Evolutionary conservation across 75 land plant genomes (phyloP), one percentile per base, ranked within the genome.

Genomic region (Selaginella moellendorffii): DNA sequence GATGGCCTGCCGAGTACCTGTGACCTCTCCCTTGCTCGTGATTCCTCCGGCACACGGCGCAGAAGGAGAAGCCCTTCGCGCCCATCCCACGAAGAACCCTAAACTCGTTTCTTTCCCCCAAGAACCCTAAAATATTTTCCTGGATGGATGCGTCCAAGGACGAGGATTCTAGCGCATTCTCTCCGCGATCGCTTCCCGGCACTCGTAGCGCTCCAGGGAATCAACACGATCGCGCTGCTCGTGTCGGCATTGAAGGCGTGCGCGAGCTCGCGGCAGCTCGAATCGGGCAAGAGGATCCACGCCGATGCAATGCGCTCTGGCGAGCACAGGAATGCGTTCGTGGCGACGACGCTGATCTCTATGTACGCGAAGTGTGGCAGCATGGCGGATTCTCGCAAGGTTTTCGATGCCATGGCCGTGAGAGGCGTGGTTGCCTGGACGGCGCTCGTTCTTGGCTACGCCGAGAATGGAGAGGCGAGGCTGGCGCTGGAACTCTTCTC

Each of bases 21-120:
- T 92, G 97, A 12, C 80, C 72, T 26, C 73, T 70, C 23, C 89
- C 97, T 29, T 82, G 72, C 59, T 81, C 64, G 66, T 92, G 97
- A 66, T 83, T 87, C 1, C 65, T 58, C 20, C 78, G 76, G 80
- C 97, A 91, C 14, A 88, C 86, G 52, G 69, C 73, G 67, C 97
- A 91, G 67, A 70, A 77, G 53, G 71, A 78, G 72, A 79, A 86
- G 2, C 53, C 14, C 46, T 5, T 14, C 46, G 5, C 46, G 46
- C 46, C 46, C 46, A 36, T 36, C 46, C 46, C 10, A 14, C 46
- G 10, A 36, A 36, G 46, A 36, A 36, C 46, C 46, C 46, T 36
- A 36, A 36, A 36, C 46, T n/a, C n/a, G n/a, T n/a, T n/a, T n/a
- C n/a, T n/a, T n/a, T n/a, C n/a, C n/a, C n/a, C n/a, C n/a, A n/a